These are phyloP conservation scores for Phyllosticta paracitricarpa DNA, from an alignment of 2,329 filamentous ascomycete genomes.

Conservation along the genomic window DNA sequence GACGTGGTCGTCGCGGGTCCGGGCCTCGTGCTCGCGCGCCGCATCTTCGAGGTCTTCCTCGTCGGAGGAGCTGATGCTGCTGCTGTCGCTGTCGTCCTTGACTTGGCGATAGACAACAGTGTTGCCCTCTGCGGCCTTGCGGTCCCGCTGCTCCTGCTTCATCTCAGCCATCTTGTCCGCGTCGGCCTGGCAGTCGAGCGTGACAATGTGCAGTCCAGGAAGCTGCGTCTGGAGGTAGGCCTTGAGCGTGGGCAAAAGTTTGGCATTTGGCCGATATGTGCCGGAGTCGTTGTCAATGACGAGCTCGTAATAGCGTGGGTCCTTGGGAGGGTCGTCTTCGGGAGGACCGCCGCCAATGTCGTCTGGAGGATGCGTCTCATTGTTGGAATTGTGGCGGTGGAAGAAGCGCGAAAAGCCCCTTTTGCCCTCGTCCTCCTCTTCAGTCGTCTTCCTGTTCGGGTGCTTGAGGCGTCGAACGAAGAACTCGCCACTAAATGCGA, in stretches of 20 bases:
- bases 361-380: conserved; percentile 41
- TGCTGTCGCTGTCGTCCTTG: conserved; percentile 36
- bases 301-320: conserved; percentile 63
- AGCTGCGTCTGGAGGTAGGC: conserved; percentile 63
- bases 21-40: conserved; percentile 12
- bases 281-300: conserved; percentile 93
- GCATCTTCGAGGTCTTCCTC: conserved; percentile 45
- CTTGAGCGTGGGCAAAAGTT: conserved; percentile 61
- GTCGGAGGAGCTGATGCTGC: conserved; percentile 46
- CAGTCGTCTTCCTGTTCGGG: conserved; percentile 27
- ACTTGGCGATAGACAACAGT: conserved; percentile 46
- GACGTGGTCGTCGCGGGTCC: conserved; percentile 3
- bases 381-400: neutral
- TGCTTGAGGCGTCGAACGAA: conserved; percentile 65
- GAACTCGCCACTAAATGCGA: conserved; percentile 89
- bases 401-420: neutral
- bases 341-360: conserved; percentile 39
- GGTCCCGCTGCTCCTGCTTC: conserved; percentile 64
- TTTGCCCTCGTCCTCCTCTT: conserved; percentile 17
- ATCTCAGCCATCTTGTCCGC: conserved; percentile 62
- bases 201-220: conserved; percentile 63
- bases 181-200: conserved; percentile 62
- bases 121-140: conserved; percentile 56
- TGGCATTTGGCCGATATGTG: conserved; percentile 80
- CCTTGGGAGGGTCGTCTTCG: conserved; percentile 34